These are phyloP conservation scores for Candida easanensis DNA, from an alignment of 805 yeast genomes.

Conservation along the genomic window DNA sequence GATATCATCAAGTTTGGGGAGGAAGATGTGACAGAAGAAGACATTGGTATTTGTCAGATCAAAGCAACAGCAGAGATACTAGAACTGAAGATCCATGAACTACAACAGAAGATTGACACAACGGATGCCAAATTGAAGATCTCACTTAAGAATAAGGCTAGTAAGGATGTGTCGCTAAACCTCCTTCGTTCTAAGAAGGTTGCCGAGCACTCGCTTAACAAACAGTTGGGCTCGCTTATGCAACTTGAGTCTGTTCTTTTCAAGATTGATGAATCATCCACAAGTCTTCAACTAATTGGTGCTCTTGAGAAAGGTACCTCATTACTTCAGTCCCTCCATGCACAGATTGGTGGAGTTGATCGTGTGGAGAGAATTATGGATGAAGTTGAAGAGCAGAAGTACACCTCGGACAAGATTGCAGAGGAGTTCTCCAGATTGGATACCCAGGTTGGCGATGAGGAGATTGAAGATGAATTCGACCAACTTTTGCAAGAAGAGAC, in stretches of 20 bases:
- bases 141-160: conserved; percentile 21
- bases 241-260: conserved; percentile 37
- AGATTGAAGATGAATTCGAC: conserved; percentile 35
- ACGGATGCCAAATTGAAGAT: conserved; percentile 17
- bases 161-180: conserved; percentile 31
- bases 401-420: conserved; percentile 37
- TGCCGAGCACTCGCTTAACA: conserved; percentile 33
- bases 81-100: conserved; percentile 25
- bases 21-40: conserved; percentile 31
- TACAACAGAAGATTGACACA: conserved; percentile 20
- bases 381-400: conserved; percentile 36
- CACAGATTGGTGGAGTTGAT: conserved; percentile 42
- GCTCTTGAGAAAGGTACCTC: conserved; percentile 37
- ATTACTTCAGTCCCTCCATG: conserved; percentile 36
- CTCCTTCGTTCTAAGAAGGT: conserved; percentile 34
- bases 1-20: conserved; percentile 22
- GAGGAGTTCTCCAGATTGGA: conserved; percentile 28
- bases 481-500: conserved; percentile 27
- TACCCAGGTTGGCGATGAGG: conserved; percentile 24
- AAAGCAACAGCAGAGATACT: conserved; percentile 25
- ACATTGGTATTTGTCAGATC: conserved; percentile 32
- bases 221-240: conserved; percentile 31
- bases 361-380: conserved; percentile 40
- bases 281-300: conserved; percentile 36
- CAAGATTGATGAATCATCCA: conserved; percentile 42